Percentiles rank a stretch among this genome's conserved stretches.
These are phyloP conservation scores for Fusarium hostae DNA, from an alignment of 2,329 filamentous ascomycete genomes.

Conservation along the genomic window DNA sequence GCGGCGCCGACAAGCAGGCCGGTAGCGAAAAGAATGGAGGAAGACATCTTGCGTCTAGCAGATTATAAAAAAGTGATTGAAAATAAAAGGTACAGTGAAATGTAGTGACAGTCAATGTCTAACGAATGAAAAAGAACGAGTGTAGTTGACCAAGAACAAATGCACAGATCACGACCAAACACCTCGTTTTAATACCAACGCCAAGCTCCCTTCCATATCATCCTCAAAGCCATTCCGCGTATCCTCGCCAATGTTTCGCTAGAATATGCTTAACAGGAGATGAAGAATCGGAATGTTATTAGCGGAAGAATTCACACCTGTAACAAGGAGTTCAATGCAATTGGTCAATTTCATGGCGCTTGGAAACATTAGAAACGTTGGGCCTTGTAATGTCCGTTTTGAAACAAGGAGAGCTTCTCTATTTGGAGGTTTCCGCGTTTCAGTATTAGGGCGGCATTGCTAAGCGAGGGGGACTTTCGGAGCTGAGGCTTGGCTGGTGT, in stretches of 20 bases:
- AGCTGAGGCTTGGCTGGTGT: background rate
- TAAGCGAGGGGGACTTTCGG: background rate
- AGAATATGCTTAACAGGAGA: background rate
- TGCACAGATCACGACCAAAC: background rate
- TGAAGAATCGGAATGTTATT: background rate
- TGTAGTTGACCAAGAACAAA: background rate
- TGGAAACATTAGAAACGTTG: slow-evolving; percentile 3
- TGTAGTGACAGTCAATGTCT: slow-evolving; percentile 34
- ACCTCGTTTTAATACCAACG: slow-evolving; percentile 18
- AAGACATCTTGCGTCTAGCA: slow-evolving; percentile 33
- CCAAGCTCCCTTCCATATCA: slow-evolving; percentile 1
- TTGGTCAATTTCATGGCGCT: background rate
- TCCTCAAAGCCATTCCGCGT: background rate
- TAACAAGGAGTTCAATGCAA: background rate
- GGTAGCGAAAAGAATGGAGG: slow-evolving; percentile 25
- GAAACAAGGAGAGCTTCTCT: slow-evolving; percentile 20
- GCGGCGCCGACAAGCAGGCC: slow-evolving; percentile 29
- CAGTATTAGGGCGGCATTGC: background rate
- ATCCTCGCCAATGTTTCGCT: slow-evolving; percentile 6
- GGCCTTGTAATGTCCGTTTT: slow-evolving; percentile 4
- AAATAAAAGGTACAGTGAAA: slow-evolving; percentile 5
- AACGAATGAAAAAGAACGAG: slow-evolving; percentile 26
- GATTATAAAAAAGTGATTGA: slow-evolving; percentile 2
- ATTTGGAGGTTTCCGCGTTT: slow-evolving; percentile 20
- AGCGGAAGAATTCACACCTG: slow-evolving; percentile 16